These are phyloP conservation scores for Ogataea paradorogensis DNA, from an alignment of 805 yeast genomes.

Conservation along the genomic window DNA sequence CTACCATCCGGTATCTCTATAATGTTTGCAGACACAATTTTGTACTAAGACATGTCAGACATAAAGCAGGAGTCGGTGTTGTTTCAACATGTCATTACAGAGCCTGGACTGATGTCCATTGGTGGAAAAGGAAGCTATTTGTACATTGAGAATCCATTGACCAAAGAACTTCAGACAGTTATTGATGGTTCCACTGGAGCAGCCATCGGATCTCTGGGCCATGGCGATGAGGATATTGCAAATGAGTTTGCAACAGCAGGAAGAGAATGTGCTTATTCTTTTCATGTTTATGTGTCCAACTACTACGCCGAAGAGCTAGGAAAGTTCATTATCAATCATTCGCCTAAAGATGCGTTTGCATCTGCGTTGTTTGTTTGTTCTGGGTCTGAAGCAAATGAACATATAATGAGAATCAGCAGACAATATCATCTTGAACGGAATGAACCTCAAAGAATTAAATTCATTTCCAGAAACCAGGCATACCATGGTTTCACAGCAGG, in stretches of 20 bases:
- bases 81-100: slow-evolving; percentile 39
- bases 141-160: slow-evolving; percentile 38
- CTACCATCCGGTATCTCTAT: background rate
- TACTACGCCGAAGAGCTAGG: slow-evolving; percentile 38
- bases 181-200: slow-evolving; percentile 45
- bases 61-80: slow-evolving; percentile 8
- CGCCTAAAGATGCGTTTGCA: slow-evolving; percentile 35
- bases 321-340: slow-evolving; percentile 38
- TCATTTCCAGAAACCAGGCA: slow-evolving; percentile 38
- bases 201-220: slow-evolving; percentile 44
- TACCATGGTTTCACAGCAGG: slow-evolving; percentile 48
- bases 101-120: slow-evolving; percentile 36
- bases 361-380: slow-evolving; percentile 51
- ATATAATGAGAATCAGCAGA: slow-evolving; percentile 64
- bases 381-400: slow-evolving; percentile 78
- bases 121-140: slow-evolving; percentile 41
- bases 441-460: slow-evolving; percentile 35
- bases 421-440: slow-evolving; percentile 42
- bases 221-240: slow-evolving; percentile 36
- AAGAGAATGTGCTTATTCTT: slow-evolving; percentile 33
- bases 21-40: background rate
- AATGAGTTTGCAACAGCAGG: slow-evolving; percentile 36
- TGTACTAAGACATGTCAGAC: background rate
- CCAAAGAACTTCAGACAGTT: slow-evolving; percentile 30
- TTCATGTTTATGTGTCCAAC: slow-evolving; percentile 28